Base-by-base conservation (phyloP, 2,329 filamentous ascomycete genomes). In the Elsinoe arachidis region DNA sequence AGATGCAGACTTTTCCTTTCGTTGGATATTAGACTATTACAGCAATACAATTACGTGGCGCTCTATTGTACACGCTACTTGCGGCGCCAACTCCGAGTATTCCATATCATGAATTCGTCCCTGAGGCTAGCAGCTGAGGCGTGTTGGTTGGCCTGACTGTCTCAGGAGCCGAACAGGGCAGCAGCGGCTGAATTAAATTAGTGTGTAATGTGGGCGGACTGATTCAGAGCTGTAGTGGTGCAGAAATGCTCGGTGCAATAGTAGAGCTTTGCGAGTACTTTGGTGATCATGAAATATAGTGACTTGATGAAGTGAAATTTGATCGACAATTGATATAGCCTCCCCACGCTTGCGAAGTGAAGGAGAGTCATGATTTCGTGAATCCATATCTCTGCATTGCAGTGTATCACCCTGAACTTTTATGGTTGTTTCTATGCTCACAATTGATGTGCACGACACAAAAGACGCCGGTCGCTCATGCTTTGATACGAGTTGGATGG, bases 21-120 rank as follows among this genome's bases (percentile, higher is more conserved):
- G 7, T 30, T 30, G 26, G 26, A 2, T 30, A 51, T 51, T 51
- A 51, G 23, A 35, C 46, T 51, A 51, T 51, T 51, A 51, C 26
- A 35, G 46, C 30, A 51, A 51, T 51, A 51, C 46, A 35, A 51
- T 35, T 51, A 51, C 10, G 11, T 51, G 26, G 46, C 46, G 17
- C 17, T 23, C 19, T 23, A 46, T 30, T 17, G 41, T 46, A 46
- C 21, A 23, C 17, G 17, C 21, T 14, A 30, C 19, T 30, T 9
- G 26, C 26, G 26, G 26, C 26, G 26, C 26, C 26, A 4, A 30
- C 26, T 30, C 26, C 26, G 26, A 30, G 5, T 2, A 30, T 30
- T 30, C 26, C 26, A 30, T 5, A 30, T 30, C 4, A 30, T 30
- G 26, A 30, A 30, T 30, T 30, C 26, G 26, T 5, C 26, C 26